Conservation (phyloP, 768 basidiomycete genomes). For the Naganishia vishniacii region DNA sequence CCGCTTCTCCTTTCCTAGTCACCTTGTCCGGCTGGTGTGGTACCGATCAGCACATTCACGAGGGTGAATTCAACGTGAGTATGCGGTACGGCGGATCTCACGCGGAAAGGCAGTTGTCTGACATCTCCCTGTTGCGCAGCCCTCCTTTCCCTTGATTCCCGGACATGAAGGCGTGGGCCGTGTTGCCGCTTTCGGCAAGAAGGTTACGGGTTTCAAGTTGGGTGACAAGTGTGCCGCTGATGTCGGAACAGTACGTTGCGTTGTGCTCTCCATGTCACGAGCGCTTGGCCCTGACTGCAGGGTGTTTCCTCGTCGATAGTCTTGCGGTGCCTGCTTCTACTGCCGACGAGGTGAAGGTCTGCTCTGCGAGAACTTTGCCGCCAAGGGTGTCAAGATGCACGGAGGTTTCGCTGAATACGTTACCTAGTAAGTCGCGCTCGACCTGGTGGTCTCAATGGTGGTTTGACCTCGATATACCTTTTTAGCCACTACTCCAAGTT, state of each 20-base stretch:
- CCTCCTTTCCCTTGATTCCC: conserved; percentile 57
- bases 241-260: conserved; percentile 61
- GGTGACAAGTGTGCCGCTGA: conserved; percentile 84
- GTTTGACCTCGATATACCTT: not conserved
- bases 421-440: conserved; percentile 68
- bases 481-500: conserved; percentile 64
- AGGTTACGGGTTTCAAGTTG: conserved; percentile 66
- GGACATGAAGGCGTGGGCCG: conserved; percentile 71
- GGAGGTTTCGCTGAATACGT: conserved; percentile 90
- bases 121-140: not conserved
- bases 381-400: conserved; percentile 70
- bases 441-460: not conserved
- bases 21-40: conserved; percentile 56
- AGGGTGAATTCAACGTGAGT: conserved; percentile 40
- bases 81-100: too few relatives aligned
- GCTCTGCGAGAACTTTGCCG: conserved; percentile 76
- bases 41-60: conserved; percentile 63
- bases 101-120: not conserved
- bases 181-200: conserved; percentile 68
- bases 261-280: not conserved
- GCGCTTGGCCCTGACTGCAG: conserved; percentile 1
- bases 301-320: not conserved
- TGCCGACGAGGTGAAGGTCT: conserved; percentile 77
- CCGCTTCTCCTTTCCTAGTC: conserved; percentile 29
- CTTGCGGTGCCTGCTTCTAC: conserved; percentile 75